These are phyloP conservation scores for Apiospora koreana DNA, from an alignment of 2,329 filamentous ascomycete species.

Conservation along the genomic window DNA sequence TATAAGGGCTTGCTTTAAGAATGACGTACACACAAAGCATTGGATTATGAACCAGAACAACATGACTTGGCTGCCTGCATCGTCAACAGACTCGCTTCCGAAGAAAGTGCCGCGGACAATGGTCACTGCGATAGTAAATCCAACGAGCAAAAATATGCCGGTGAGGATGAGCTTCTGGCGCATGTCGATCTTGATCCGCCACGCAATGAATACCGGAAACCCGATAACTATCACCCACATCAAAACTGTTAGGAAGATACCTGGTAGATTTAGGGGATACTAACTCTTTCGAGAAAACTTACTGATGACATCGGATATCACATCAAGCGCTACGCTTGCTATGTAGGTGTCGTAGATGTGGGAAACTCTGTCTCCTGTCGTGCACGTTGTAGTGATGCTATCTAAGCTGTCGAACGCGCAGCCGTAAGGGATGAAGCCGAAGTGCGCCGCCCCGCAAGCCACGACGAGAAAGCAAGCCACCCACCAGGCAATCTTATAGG, in stretches of 20 bases:
- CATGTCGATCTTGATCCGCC: conserved; percentile 16
- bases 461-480: conserved; percentile 15
- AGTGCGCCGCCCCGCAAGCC: conserved; percentile 3
- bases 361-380: conserved; percentile 1
- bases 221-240: conserved; percentile 19
- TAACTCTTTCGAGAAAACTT: neutral
- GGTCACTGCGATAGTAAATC: conserved; percentile 21
- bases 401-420: conserved; percentile 18
- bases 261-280: no score
- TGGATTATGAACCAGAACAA: conserved; percentile 23
- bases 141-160: conserved; percentile 18
- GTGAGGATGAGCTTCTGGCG: conserved; percentile 21
- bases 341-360: conserved; percentile 15
- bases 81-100: conserved; percentile 10
- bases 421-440: conserved; percentile 15
- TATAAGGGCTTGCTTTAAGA: no score
- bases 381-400: neutral
- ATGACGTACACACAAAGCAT: conserved; percentile 15
- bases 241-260: neutral
- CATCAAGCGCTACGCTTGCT: conserved; percentile 14
- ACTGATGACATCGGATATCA: conserved; percentile 19
- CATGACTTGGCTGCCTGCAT: neutral
- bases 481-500: conserved; percentile 20
- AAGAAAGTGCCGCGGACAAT: conserved; percentile 22
- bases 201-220: conserved; percentile 21